Evolutionary conservation across 305 asterid genomes (phyloP).

Genomic region (Lippia alba): DNA sequence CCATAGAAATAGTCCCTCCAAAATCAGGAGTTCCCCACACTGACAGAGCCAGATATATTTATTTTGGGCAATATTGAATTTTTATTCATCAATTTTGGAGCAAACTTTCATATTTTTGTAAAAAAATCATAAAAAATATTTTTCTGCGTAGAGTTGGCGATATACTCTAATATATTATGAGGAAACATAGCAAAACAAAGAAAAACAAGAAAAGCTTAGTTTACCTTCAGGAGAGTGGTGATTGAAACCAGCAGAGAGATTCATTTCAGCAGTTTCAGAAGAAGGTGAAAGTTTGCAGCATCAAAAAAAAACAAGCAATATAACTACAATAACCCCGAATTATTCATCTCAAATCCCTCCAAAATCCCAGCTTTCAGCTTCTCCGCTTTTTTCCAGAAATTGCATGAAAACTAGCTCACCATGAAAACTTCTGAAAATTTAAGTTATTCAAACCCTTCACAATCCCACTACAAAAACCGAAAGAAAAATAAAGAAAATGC

Average conservation of each 20-base stretch:
- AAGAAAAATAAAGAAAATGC: slow-evolving; percentile 27
- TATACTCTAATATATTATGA: no score
- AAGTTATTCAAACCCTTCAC: slow-evolving; percentile 16
- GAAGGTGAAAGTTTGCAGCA: slow-evolving; percentile 14
- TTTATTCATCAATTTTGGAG: no score
- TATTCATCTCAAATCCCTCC: slow-evolving; percentile 23
- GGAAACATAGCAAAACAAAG: background rate
- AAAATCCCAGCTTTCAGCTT: slow-evolving; percentile 14
- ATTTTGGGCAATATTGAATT: no score
- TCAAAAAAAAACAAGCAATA: slow-evolving; percentile 12
- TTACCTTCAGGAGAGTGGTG: slow-evolving; percentile 54
- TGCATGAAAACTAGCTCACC: slow-evolving; percentile 24
- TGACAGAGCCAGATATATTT: no score
- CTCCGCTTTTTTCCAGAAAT: slow-evolving; percentile 17
- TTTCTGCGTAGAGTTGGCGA: no score
- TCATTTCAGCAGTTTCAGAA: slow-evolving; percentile 41
- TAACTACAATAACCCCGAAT: slow-evolving; percentile 18
- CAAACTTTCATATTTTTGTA: no score
- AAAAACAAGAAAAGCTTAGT: background rate
- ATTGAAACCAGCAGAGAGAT: slow-evolving; percentile 43
- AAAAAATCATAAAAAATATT: no score
- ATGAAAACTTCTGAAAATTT: slow-evolving; percentile 4
- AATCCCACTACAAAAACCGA: slow-evolving; percentile 36
- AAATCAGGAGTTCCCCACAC: no score
- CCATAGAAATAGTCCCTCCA: no score